Base-by-base conservation (phyloP, 2,329 filamentous ascomycete species). In the Aspergillus sp. region DNA sequence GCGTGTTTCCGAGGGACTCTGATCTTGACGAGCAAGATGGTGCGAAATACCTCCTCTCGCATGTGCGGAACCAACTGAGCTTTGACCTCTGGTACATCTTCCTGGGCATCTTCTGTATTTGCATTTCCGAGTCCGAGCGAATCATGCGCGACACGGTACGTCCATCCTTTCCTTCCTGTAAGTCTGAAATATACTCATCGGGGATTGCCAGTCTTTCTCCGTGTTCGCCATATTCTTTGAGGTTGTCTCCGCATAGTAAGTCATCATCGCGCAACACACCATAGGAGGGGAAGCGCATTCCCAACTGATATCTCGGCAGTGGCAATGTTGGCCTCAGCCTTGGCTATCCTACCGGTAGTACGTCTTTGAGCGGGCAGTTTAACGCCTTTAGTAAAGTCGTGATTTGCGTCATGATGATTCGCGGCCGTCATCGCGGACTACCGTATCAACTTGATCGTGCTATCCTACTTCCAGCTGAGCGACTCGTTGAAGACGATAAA, bases 41-140 rank as follows among this genome's bases (percentile, higher is more conserved):
- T 3, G 58, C 70, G 59, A 52, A 70, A 25, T 80, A 81, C 43
- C 69, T 81, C 16, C 64, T 75, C n/a, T 72, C 77, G 43, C 83
- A 87, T 62, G 75, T 87, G 29, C 79, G 81, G 19, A 79, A 80
- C 16, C 84, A 88, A 66, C 75, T 88, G 1, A 79, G 81, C 13
- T 84, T 87, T 64, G 85, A 88, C 62, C 70, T 87, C 19, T 87
- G 85, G 84, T 83, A 80, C 69, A 79, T 87, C 17, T 79, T 83
- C 13, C 66, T 86, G 0, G 81, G 82, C 6, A 75, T 83, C 21
- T 77, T 87, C 54, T 64, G 81, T 20, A 83, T 87, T 52, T 78
- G 77, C 52, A 75, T 80, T 31, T 81, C 86, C 48, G 84, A 88
- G 65, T 56, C 63, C 1, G 58, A 54, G 17, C 58, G 59, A 29